Conservation (phyloP, 306 rosid species). For the Lotus japonicus region DNA sequence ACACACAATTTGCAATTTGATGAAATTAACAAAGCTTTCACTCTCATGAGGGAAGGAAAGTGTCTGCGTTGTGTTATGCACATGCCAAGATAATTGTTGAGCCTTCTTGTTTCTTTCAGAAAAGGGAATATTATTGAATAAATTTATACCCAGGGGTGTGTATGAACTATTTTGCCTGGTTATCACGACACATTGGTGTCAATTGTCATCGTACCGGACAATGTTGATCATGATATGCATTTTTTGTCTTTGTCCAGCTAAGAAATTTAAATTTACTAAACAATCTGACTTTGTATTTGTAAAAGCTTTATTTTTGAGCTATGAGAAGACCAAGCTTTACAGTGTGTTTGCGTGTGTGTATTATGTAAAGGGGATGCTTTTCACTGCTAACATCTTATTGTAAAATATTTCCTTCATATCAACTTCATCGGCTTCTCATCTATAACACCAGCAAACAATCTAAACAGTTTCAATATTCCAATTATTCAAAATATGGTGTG, state of each 20-base stretch:
- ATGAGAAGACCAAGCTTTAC: too few species aligned
- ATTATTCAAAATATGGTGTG: too few species aligned
- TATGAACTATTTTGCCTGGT: background rate
- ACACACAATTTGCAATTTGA: constrained; percentile 68
- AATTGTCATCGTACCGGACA: background rate
- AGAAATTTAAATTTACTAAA: too few species aligned
- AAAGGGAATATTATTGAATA: background rate
- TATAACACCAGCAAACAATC: too few species aligned
- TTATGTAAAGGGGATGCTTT: too few species aligned
- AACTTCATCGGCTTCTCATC: too few species aligned
- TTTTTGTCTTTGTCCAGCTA: background rate
- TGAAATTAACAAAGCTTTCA: constrained; percentile 74
- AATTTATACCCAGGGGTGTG: background rate
- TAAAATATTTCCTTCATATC: too few species aligned
- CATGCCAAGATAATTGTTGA: constrained; percentile 38
- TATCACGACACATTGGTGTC: background rate
- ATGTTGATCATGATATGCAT: background rate
- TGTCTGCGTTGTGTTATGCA: constrained; percentile 93
- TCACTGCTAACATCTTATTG: too few species aligned
- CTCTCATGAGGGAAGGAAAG: constrained; percentile 77
- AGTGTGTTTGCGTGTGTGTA: too few species aligned
- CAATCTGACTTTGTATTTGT: too few species aligned
- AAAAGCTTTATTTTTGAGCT: too few species aligned
- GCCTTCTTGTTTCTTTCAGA: background rate
- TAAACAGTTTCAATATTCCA: too few species aligned